Conservation (phyloP, 495 filamentous ascomycete species). For the Hypoxylon lienhwacheense region DNA sequence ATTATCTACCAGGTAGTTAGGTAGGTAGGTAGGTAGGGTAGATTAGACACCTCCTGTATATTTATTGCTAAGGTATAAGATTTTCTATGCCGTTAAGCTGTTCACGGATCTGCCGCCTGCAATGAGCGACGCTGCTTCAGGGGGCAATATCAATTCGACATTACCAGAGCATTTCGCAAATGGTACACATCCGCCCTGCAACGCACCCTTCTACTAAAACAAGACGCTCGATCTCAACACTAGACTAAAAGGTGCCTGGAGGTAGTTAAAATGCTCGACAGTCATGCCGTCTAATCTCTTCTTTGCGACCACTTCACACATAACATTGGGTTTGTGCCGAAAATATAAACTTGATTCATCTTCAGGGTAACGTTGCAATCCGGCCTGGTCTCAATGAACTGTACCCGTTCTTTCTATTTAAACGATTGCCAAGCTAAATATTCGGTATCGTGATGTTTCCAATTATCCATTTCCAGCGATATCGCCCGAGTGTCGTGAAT, state of each 20-base stretch:
- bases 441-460: neutral
- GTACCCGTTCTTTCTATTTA: neutral
- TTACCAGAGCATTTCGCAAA: neutral
- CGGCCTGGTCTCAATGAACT: neutral
- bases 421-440: neutral
- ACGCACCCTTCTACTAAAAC: neutral
- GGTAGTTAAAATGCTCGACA: too few species aligned
- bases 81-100: neutral
- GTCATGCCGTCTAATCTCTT: too few species aligned
- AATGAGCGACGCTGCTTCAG: neutral
- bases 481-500: conserved; percentile 18
- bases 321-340: neutral
- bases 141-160: neutral
- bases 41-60: too few species aligned
- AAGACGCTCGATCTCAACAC: neutral
- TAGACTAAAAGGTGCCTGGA: too few species aligned
- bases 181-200: neutral
- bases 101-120: neutral
- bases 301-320: neutral
- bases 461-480: conserved; percentile 16
- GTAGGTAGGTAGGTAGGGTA: conserved; percentile 3
- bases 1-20: neutral
- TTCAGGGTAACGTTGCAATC: neutral
- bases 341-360: conserved; percentile 11
- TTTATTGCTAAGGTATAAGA: neutral